Evolutionary conservation across 2,329 filamentous ascomycete genomes (phyloP), one percentile per base, ranked within the genome.

Genomic region (Drechslera avenae): DNA sequence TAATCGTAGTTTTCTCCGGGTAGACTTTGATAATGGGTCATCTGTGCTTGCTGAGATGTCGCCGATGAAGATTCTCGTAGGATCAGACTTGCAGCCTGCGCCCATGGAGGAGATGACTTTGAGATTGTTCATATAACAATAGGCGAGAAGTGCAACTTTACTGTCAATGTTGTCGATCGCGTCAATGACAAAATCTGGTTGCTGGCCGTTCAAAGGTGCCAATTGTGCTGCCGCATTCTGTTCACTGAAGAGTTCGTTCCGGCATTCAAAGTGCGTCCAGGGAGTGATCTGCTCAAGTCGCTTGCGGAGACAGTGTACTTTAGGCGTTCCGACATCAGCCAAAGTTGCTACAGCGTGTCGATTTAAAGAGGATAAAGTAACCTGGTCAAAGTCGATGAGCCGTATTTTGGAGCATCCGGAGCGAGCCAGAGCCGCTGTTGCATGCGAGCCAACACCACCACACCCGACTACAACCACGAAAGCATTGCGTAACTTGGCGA

Each of bases 161-260:
- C 91, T 96, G 43, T 96, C 90, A 56, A 99, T 97, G 69, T 99
- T 97, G 74, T 99, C 94, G 60, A 99, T 99, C 17, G 93, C 95
- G 74, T 99, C 94, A 30, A 99, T 85, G n/a, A 99, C 86, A 67
- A 87, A 99, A 64, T 93, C 88, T 1, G 92, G 91, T 63, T 81
- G 81, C 68, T 82, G 83, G 13, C 79, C 85, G 59, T 78, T 75
- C 86, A 90, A 91, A 0, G 84, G 79, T 0, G 78, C 84, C 34
- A 99, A 78, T 56, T 97, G 78, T 9, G 76, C 71, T 5, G 83
- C 81, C 0, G 91, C 91, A 8, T 80, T 85, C 13, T 78, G 73
- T 39, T 82, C 85, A 54, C 86, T 85, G 73, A 95, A 97, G 41
- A 97, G 86, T 69, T 96, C 88, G 64, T 91, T 90, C 10, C 86